Evolutionary conservation across 495 filamentous ascomycete species (phyloP).

Genomic region (Chlorociboria aeruginascens): DNA sequence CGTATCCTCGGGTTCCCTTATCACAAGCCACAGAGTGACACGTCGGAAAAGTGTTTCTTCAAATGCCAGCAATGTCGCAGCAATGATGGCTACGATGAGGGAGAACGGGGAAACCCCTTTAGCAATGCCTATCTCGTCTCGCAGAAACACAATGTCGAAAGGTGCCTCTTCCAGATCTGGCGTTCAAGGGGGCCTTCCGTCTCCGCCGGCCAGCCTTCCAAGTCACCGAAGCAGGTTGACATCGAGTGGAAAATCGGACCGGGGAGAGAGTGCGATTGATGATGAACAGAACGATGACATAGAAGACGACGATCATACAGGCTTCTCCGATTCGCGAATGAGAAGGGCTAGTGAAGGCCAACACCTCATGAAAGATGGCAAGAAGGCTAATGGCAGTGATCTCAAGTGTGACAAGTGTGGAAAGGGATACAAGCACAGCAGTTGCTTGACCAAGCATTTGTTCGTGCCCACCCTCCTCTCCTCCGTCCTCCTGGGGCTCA

Average conservation of each 20-base stretch:
- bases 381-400: conserved; percentile 65
- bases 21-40: conserved; percentile 72
- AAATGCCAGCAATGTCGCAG: conserved; percentile 59
- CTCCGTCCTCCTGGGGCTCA: conserved; percentile 13
- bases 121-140: conserved; percentile 33
- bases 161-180: conserved; percentile 27
- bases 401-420: conserved; percentile 96
- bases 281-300: conserved; percentile 44
- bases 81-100: conserved; percentile 61
- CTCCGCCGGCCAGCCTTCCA: conserved; percentile 35
- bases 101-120: conserved; percentile 43
- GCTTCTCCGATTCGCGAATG: conserved; percentile 55
- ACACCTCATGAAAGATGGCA: conserved; percentile 60
- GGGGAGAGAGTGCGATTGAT: conserved; percentile 45
- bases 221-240: conserved; percentile 24
- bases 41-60: conserved; percentile 86
- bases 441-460: conserved; percentile 99
- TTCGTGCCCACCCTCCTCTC: conserved; percentile 61
- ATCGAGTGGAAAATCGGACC: conserved; percentile 26
- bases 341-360: conserved; percentile 81
- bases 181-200: conserved; percentile 40
- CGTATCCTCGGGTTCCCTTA: conserved; percentile 65
- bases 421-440: conserved; percentile 99
- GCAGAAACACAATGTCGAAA: conserved; percentile 42
- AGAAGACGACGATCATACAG: conserved; percentile 42